Evolutionary conservation across 2,329 filamentous ascomycete species (phyloP).

Genomic region (Botrytis paeoniae): DNA sequence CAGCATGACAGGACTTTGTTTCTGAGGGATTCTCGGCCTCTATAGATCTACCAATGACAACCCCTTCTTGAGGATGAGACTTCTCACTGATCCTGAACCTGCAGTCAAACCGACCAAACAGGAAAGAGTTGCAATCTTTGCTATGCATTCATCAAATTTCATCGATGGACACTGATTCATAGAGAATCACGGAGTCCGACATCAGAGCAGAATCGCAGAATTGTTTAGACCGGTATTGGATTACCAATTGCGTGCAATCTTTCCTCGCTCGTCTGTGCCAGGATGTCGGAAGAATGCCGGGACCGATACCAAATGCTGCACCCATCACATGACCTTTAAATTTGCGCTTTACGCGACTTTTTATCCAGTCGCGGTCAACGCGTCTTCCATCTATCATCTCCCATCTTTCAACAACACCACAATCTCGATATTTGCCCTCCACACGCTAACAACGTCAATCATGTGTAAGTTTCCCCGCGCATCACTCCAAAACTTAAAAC

Average conservation of each 20-base stretch:
- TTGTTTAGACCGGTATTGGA: not conserved
- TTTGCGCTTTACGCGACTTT: conserved; percentile 16
- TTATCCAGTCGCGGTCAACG: conserved; percentile 12
- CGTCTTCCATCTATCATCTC: conserved; percentile 9
- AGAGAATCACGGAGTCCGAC: not conserved
- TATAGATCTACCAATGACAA: not conserved
- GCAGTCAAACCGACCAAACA: not conserved
- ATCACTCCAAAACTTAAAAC: not conserved
- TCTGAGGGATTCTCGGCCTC: not conserved
- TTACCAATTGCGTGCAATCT: not conserved
- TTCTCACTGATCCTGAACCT: not conserved
- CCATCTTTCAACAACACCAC: not conserved
- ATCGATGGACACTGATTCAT: not conserved
- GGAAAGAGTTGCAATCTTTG: not conserved
- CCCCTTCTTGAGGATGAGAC: not conserved
- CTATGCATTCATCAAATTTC: not conserved
- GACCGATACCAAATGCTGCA: not conserved
- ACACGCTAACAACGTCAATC: not conserved
- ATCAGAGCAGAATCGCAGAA: not conserved
- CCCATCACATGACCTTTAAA: not conserved
- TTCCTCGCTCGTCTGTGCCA: not conserved
- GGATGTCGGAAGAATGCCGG: not conserved
- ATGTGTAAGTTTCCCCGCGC: not conserved
- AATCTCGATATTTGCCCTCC: not conserved
- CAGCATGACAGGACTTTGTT: not conserved